phyloP scores from a whole-genome alignment of 768 basidiomycete genomes.

The Hypholoma fasciculare region DNA sequence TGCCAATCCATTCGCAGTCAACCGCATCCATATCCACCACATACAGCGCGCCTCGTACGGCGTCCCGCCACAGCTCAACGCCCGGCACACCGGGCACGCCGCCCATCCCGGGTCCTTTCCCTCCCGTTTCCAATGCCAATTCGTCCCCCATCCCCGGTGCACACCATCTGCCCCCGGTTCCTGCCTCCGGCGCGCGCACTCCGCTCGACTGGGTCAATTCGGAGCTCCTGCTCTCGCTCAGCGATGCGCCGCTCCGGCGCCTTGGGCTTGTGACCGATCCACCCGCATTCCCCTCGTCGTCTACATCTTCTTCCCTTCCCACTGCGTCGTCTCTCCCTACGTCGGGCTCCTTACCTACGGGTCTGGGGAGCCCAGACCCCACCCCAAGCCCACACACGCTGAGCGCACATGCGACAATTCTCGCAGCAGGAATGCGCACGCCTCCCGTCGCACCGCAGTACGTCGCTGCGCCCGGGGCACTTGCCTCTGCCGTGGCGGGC shows the following conservation, averaged over 20 bases:
- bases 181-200: slow-evolving; percentile 36
- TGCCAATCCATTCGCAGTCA: no score
- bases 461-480: slow-evolving; percentile 3
- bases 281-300: no score
- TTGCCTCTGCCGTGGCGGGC: background rate
- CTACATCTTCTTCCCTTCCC: no score
- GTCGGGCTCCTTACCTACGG: no score
- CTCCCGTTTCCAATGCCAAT: background rate
- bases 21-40: no score
- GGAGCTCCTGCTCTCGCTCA: slow-evolving; percentile 63
- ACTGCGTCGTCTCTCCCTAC: no score
- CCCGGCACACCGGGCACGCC: background rate
- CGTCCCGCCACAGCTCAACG: background rate
- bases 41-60: background rate
- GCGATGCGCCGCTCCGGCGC: slow-evolving; percentile 15
- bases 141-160: background rate
- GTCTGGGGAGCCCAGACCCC: background rate
- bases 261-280: background rate
- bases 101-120: background rate
- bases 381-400: background rate
- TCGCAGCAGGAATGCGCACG: slow-evolving; percentile 10
- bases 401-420: background rate
- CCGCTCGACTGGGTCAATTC: slow-evolving; percentile 83
- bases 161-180: slow-evolving; percentile 44
- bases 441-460: slow-evolving; percentile 16